Percentiles rank a stretch among this genome's conserved stretches.
phyloP scores from a whole-genome alignment of 2,329 filamentous ascomycete genomes.

The Amauroascus verrucosus region DNA sequence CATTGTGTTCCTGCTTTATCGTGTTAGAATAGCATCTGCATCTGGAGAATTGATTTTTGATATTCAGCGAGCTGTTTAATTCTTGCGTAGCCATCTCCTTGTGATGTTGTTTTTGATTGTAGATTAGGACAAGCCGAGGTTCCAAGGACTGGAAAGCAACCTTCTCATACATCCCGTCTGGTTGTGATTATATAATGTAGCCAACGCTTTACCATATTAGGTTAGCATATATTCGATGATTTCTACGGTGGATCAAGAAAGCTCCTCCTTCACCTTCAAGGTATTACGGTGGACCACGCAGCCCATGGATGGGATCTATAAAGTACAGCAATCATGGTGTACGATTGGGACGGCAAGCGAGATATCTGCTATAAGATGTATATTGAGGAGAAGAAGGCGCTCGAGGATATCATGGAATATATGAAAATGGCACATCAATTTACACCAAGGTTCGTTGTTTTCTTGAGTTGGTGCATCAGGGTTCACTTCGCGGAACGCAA shows the following conservation, averaged over 20 bases:
- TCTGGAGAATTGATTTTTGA: background rate
- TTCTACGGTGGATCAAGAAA: constrained; percentile 7
- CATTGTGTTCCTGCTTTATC: constrained; percentile 9
- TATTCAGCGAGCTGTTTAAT: background rate
- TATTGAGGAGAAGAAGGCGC: constrained; percentile 60
- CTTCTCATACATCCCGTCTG: background rate
- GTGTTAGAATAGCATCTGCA: constrained; percentile 12
- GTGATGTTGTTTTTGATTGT: background rate
- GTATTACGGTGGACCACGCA: constrained; percentile 15
- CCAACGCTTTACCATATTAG: background rate
- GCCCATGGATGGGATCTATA: background rate
- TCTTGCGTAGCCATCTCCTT: background rate
- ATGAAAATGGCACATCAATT: constrained; percentile 57
- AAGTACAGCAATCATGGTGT: constrained; percentile 35
- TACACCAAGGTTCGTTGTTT: constrained; percentile 52
- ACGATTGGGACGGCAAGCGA: constrained; percentile 58
- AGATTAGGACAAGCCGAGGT: background rate
- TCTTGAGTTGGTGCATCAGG: too few relatives aligned
- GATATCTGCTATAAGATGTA: constrained; percentile 61
- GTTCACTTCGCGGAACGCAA: too few relatives aligned
- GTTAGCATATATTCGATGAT: background rate
- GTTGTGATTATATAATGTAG: background rate
- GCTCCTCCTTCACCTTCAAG: background rate
- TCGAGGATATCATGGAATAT: constrained; percentile 65
- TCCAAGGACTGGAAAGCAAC: background rate